Percentiles rank a stretch among this genome's conserved stretches.
Conservation (phyloP, 2,329 filamentous ascomycete species). For the Fusarium oligoseptatum region DNA sequence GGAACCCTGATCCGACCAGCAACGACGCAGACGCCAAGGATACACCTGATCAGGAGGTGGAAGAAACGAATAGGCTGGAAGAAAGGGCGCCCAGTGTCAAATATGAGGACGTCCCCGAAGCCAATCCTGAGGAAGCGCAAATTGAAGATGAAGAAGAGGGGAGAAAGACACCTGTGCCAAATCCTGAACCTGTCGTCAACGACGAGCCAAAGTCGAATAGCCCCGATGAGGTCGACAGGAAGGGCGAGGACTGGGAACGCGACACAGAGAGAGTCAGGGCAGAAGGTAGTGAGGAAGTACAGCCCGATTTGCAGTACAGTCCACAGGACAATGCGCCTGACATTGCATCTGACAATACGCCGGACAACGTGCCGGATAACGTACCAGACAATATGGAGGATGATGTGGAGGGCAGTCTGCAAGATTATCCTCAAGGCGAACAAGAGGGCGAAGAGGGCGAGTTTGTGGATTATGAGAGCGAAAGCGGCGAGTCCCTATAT, state of each 20-base stretch:
- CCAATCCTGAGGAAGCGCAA: neutral
- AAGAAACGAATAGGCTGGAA: constrained; percentile 20
- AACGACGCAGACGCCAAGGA: constrained; percentile 25
- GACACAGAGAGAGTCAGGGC: constrained; percentile 18
- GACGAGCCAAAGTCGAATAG: constrained; percentile 9
- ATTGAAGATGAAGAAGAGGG: neutral
- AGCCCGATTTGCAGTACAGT: neutral
- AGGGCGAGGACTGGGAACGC: constrained; percentile 28
- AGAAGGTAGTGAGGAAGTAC: constrained; percentile 42
- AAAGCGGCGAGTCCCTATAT: constrained; percentile 74
- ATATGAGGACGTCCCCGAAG: constrained; percentile 15
- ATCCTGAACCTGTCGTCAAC: constrained; percentile 32
- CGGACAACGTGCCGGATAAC: constrained; percentile 40
- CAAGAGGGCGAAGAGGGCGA: constrained; percentile 54
- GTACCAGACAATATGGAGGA: constrained; percentile 29
- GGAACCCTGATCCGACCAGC: constrained; percentile 21
- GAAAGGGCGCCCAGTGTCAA: constrained; percentile 16
- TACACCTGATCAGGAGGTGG: constrained; percentile 2
- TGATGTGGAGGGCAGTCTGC: constrained; percentile 6
- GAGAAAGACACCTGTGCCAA: neutral
- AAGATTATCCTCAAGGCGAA: constrained; percentile 50
- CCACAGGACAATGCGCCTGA: constrained; percentile 39
- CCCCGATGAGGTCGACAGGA: constrained; percentile 53
- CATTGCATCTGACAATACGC: neutral
- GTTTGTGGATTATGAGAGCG: constrained; percentile 64